These are phyloP conservation scores for Aspergillus caelatus DNA, from an alignment of 2,329 filamentous ascomycete genomes.

Conservation along the genomic window DNA sequence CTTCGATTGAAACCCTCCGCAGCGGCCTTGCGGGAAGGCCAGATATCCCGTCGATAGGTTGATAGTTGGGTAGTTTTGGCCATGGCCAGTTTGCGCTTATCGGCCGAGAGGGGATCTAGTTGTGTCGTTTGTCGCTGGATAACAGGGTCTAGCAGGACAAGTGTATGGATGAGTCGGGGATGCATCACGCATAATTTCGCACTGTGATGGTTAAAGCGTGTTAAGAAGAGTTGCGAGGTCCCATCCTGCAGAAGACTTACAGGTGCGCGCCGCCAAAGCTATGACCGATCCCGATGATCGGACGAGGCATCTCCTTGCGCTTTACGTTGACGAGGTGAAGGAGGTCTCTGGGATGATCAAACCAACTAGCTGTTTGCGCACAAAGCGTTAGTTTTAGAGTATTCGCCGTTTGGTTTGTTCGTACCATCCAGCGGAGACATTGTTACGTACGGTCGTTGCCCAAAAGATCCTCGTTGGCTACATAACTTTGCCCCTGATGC, in stretches of 20 bases:
- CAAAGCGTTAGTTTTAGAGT: slow-evolving; percentile 21
- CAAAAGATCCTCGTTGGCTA: slow-evolving; percentile 73
- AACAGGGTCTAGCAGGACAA: slow-evolving; percentile 84
- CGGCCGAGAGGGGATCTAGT: slow-evolving; percentile 29
- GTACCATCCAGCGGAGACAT: background rate
- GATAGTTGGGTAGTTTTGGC: slow-evolving; percentile 57
- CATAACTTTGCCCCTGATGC: slow-evolving; percentile 77
- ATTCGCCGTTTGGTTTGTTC: background rate
- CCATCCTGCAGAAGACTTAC: slow-evolving; percentile 27
- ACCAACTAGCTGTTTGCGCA: slow-evolving; percentile 69
- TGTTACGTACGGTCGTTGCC: slow-evolving; percentile 77
- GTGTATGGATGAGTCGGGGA: slow-evolving; percentile 73
- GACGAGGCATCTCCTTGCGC: slow-evolving; percentile 75
- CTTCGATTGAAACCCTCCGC: slow-evolving; percentile 66
- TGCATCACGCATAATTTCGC: slow-evolving; percentile 73
- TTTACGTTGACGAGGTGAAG: slow-evolving; percentile 84
- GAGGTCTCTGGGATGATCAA: slow-evolving; percentile 82
- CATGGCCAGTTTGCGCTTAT: slow-evolving; percentile 28
- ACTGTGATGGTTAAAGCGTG: slow-evolving; percentile 27
- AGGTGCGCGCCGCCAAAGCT: slow-evolving; percentile 82
- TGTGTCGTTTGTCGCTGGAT: slow-evolving; percentile 58
- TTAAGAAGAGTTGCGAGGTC: background rate
- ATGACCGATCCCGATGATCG: slow-evolving; percentile 82
- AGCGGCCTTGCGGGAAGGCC: slow-evolving; percentile 76
- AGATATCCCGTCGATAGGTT: slow-evolving; percentile 73